These are phyloP conservation scores for Theobroma cacao DNA, from an alignment of 345 rosid genomes.

Conservation along the genomic window DNA sequence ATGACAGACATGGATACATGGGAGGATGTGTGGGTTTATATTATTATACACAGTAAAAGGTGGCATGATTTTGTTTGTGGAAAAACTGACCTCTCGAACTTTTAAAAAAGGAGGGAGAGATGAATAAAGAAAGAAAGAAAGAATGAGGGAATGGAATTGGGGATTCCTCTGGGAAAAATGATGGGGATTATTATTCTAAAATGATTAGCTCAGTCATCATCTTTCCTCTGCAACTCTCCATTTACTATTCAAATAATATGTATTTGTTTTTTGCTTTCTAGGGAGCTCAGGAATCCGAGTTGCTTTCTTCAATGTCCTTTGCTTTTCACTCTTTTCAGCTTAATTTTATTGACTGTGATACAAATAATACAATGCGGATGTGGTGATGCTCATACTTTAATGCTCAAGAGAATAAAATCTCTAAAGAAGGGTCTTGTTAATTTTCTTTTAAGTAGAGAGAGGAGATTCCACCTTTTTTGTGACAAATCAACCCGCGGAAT, in stretches of 20 bases:
- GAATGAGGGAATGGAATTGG: constrained; percentile 14
- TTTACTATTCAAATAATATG: not conserved
- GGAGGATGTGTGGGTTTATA: constrained; percentile 16
- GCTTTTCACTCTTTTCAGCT: not conserved
- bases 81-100: constrained; percentile 5
- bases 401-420: constrained; percentile 2
- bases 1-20: constrained; percentile 18
- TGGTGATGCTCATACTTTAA: not conserved
- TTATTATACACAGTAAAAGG: constrained; percentile 32
- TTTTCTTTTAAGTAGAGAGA: not conserved
- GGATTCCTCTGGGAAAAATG: constrained; percentile 26
- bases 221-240: not conserved
- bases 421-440: no score
- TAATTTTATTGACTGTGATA: not conserved
- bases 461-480: no score
- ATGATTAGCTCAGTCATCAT: constrained; percentile 56
- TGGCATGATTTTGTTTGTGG: constrained; percentile 41
- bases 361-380: not conserved
- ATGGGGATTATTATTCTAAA: constrained; percentile 75
- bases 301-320: constrained; percentile 18
- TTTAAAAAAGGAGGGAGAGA: not conserved
- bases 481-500: not conserved
- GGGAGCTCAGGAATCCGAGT: constrained; percentile 19
- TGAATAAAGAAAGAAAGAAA: not conserved
- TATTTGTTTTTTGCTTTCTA: not conserved